Evolutionary conservation across 495 filamentous ascomycete genomes (phyloP), one percentile per base, ranked within the genome.

Genomic region (Daldinia childiae): DNA sequence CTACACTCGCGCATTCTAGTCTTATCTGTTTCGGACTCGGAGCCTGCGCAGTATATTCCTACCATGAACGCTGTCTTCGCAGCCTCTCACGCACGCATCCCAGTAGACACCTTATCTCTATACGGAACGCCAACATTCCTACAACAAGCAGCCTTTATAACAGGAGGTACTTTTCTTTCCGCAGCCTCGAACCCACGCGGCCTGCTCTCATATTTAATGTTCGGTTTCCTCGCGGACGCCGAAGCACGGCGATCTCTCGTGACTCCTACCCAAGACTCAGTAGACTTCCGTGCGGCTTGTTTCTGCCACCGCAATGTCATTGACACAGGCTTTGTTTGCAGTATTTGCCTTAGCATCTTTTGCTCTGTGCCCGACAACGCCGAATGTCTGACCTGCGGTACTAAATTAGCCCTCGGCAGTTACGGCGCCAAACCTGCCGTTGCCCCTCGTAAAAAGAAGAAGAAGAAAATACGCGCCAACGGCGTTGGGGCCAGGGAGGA

Each of bases 51-150:
- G 78, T 99, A 99, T 82, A 98, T 98, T 62, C 92, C 95, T 1
- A 91, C 97, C 54, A 99, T 98, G 94, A 99, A 98, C 82, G 86
- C 89, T 70, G 97, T 98, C 43, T 99, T 99, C 80, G 96, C 95
- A 9, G 94, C 94, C 66, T 93, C 92, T 71, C 90, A 94, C 59
- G 83, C 93, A 57, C 85, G 85, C 68, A 92, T 98, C 66, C 92
- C 95, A 14, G 92, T 99, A 77, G 95, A 98, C 78, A 92, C 97
- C 32, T 87, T 93, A 63, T 91, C 96, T 63, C 85, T 99, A 9
- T 87, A 91, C 48, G 93, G 93, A 6, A 90, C 90, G 5, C 78
- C 83, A 6, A 93, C 95, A n/a, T 97, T 99, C 76, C 82, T 99
- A 19, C 93, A 99, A 72, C 95, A 99, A 79, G 95, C 95, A 9